phyloP scores from a whole-genome alignment of 2,329 filamentous ascomycete species.

The Gnomoniopsis sp. region DNA sequence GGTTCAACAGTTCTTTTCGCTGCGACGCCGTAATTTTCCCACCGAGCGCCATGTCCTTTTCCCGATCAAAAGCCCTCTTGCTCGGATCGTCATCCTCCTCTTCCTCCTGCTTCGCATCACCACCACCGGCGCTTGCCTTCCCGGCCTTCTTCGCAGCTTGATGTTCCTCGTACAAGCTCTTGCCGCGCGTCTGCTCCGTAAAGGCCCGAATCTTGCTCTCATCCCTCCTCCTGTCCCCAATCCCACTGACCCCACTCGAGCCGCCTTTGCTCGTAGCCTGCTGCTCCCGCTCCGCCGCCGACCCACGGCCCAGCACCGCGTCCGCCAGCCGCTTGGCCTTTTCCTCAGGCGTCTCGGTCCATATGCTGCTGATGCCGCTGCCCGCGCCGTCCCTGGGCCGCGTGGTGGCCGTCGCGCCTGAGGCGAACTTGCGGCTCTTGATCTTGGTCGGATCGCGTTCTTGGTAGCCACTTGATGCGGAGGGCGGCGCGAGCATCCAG shows the following conservation, averaged over 20 bases:
- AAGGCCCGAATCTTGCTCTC: slow-evolving; percentile 52
- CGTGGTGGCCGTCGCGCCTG: slow-evolving; percentile 34
- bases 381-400: slow-evolving; percentile 32
- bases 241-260: slow-evolving; percentile 43
- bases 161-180: slow-evolving; percentile 59
- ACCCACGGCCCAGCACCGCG: slow-evolving; percentile 71
- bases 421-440: slow-evolving; percentile 78
- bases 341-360: slow-evolving; percentile 90
- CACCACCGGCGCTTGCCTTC: slow-evolving; percentile 14
- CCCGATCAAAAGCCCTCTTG: slow-evolving; percentile 79
- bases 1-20: slow-evolving; percentile 73
- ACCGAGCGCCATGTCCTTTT: slow-evolving; percentile 87
- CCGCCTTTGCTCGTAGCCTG: slow-evolving; percentile 8
- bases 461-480: slow-evolving; percentile 47
- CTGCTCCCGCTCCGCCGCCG: slow-evolving; percentile 28
- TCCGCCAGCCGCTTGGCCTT: slow-evolving; percentile 78
- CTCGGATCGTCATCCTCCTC: slow-evolving; percentile 88
- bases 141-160: slow-evolving; percentile 34
- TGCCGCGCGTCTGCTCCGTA: slow-evolving; percentile 52
- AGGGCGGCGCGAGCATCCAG: slow-evolving; percentile 76
- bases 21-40: slow-evolving; percentile 70
- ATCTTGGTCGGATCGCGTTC: slow-evolving; percentile 81
- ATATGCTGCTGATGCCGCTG: slow-evolving; percentile 62
- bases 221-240: slow-evolving; percentile 28
- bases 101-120: slow-evolving; percentile 33